phyloP scores from a whole-genome alignment of 257 asterid species.

The Ocimum tenuiflorum region DNA sequence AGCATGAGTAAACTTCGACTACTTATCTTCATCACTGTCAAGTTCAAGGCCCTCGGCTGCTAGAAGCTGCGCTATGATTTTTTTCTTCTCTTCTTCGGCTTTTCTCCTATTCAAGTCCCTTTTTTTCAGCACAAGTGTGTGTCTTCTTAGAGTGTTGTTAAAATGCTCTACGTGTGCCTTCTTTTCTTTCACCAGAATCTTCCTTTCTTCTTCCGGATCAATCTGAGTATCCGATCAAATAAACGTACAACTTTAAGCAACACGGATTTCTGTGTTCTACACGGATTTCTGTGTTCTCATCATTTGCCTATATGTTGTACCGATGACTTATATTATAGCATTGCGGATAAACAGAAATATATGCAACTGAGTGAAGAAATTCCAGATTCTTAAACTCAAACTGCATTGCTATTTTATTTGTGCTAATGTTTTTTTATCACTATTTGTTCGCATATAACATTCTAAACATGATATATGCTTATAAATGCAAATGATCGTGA shows the following conservation, averaged over 20 bases:
- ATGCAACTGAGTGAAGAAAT: not conserved
- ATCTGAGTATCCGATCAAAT: constrained; percentile 32
- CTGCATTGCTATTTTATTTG: not conserved
- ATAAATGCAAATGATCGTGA: not conserved
- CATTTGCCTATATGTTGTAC: not conserved
- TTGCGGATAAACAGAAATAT: not conserved
- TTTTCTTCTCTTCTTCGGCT: constrained; percentile 71
- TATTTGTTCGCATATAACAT: not conserved
- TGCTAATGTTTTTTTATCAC: not conserved
- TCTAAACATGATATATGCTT: not conserved
- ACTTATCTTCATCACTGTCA: constrained; percentile 51
- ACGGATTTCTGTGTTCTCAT: not conserved
- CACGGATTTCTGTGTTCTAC: not conserved
- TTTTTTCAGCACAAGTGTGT: constrained; percentile 70
- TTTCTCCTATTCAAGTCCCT: constrained; percentile 70
- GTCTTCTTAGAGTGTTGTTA: constrained; percentile 67
- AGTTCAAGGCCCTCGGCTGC: constrained; percentile 98
- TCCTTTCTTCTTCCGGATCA: constrained; percentile 90
- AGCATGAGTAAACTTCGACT: constrained; percentile 9
- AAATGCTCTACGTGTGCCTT: constrained; percentile 65
- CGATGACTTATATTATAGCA: not conserved
- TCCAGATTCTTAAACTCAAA: not conserved
- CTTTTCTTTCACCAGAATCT: constrained; percentile 71
- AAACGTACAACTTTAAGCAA: not conserved
- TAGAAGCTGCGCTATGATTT: constrained; percentile 57